These are phyloP conservation scores for Nicotiana noctiflora DNA, from an alignment of 257 asterid genomes.

Conservation along the genomic window DNA sequence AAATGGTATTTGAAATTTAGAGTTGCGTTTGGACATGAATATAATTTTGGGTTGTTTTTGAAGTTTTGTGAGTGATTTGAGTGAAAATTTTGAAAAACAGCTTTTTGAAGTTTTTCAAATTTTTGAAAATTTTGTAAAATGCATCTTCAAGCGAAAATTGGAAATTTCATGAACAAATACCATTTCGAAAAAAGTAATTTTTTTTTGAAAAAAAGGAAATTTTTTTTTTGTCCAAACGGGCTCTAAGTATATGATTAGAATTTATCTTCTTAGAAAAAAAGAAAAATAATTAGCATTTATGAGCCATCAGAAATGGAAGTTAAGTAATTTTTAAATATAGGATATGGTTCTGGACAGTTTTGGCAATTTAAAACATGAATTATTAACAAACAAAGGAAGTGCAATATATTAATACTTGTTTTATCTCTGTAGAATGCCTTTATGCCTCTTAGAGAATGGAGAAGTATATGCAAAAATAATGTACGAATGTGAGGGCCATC, in stretches of 20 bases:
- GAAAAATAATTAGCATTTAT: background rate
- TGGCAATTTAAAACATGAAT: background rate
- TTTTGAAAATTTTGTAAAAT: too few species aligned
- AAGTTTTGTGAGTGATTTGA: too few species aligned
- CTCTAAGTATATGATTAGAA: background rate
- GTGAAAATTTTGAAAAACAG: too few species aligned
- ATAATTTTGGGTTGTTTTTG: too few species aligned
- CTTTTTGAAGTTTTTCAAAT: too few species aligned
- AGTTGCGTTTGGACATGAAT: too few species aligned
- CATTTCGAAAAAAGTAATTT: too few species aligned
- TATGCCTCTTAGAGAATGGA: conserved; percentile 8
- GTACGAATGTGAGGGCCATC: background rate
- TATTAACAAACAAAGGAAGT: background rate
- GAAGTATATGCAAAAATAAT: background rate
- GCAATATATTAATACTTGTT: background rate
- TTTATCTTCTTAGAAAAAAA: background rate
- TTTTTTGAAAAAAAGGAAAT: too few species aligned
- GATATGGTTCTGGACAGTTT: background rate
- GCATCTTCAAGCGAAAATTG: too few species aligned
- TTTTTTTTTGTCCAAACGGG: too few species aligned
- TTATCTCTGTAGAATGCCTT: background rate
- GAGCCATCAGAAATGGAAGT: background rate
- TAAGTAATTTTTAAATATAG: background rate
- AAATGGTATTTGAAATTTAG: too few species aligned
- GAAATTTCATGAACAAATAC: too few species aligned